Percentiles rank a stretch among this genome's conserved stretches.
phyloP scores from a whole-genome alignment of 2,329 filamentous ascomycete species.

The Purpureocillium lavendulum region DNA sequence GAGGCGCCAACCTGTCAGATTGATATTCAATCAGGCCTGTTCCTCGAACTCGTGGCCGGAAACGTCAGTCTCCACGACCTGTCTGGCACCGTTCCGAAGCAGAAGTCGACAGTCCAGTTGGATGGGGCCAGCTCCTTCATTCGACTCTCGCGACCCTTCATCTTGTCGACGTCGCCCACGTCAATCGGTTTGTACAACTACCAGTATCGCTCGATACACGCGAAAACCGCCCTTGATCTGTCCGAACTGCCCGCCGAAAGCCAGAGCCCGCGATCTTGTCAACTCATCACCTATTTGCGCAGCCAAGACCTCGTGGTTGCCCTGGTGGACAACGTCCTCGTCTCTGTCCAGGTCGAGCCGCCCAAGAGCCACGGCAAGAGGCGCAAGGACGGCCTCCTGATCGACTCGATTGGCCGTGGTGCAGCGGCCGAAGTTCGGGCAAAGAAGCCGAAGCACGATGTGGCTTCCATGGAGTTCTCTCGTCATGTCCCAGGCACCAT shows the following conservation, averaged over 20 bases:
- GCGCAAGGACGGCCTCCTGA: slow-evolving; percentile 54
- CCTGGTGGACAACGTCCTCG: slow-evolving; percentile 52
- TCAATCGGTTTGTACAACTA: slow-evolving; percentile 60
- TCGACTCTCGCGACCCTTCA: slow-evolving; percentile 56
- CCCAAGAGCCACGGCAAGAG: slow-evolving; percentile 47
- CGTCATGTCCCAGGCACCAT: slow-evolving; percentile 39
- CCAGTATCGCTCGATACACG: slow-evolving; percentile 55
- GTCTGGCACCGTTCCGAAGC: slow-evolving; percentile 50
- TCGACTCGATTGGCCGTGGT: slow-evolving; percentile 67
- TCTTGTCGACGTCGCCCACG: slow-evolving; percentile 51
- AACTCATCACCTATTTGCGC: slow-evolving; percentile 53
- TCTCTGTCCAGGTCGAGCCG: slow-evolving; percentile 62
- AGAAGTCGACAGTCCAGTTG: slow-evolving; percentile 45
- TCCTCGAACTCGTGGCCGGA: slow-evolving; percentile 50
- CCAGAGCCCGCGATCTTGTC: slow-evolving; percentile 26
- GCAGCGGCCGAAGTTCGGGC: slow-evolving; percentile 27
- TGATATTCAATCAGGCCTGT: slow-evolving; percentile 53
- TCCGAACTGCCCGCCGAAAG: slow-evolving; percentile 28
- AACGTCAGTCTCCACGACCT: slow-evolving; percentile 56
- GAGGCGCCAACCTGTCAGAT: slow-evolving; percentile 37
- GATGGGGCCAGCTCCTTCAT: slow-evolving; percentile 52
- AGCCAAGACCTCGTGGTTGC: slow-evolving; percentile 60
- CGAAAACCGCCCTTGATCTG: slow-evolving; percentile 35
- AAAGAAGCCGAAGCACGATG: slow-evolving; percentile 23
- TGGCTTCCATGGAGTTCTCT: slow-evolving; percentile 23